phyloP scores from a whole-genome alignment of 1,284 basidiomycete genomes.

The Ceratorhiza oryzae-sativae region DNA sequence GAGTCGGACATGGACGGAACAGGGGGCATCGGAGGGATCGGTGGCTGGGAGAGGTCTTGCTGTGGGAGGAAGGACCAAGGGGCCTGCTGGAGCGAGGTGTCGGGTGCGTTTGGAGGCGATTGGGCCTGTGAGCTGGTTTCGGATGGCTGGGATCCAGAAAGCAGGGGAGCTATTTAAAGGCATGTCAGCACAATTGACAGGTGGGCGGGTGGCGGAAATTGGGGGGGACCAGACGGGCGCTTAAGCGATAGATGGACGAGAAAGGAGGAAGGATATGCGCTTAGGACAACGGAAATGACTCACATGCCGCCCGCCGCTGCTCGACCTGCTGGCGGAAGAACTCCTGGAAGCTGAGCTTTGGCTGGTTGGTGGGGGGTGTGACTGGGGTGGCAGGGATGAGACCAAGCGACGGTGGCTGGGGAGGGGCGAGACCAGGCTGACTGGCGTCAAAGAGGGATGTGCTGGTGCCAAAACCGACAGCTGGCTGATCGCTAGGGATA shows the following conservation, averaged over 20 bases:
- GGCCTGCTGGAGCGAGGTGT: conserved; percentile 29
- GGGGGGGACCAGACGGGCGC: conserved; percentile 24
- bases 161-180: conserved; percentile 17
- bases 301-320: conserved; percentile 23
- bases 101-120: conserved; percentile 20
- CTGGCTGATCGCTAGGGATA: conserved; percentile 19
- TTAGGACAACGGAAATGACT: conserved; percentile 19
- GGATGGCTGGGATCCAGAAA: conserved; percentile 16
- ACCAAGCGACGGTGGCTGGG: conserved; percentile 23
- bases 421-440: conserved; percentile 33
- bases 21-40: conserved; percentile 20
- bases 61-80: conserved; percentile 8
- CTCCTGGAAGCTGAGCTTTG: conserved; percentile 31
- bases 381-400: conserved; percentile 32
- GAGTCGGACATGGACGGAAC: conserved; percentile 35
- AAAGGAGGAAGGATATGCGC: conserved; percentile 23
- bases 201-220: not conserved
- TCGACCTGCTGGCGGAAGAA: conserved; percentile 32
- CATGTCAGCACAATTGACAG: not conserved
- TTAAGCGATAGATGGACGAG: conserved; percentile 10
- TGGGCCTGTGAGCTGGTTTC: conserved; percentile 16
- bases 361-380: conserved; percentile 32
- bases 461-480: not conserved
- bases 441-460: conserved; percentile 25
- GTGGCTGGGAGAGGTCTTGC: conserved; percentile 12